phyloP scores from a whole-genome alignment of 257 asterid species.

The Henckelia pumila region DNA sequence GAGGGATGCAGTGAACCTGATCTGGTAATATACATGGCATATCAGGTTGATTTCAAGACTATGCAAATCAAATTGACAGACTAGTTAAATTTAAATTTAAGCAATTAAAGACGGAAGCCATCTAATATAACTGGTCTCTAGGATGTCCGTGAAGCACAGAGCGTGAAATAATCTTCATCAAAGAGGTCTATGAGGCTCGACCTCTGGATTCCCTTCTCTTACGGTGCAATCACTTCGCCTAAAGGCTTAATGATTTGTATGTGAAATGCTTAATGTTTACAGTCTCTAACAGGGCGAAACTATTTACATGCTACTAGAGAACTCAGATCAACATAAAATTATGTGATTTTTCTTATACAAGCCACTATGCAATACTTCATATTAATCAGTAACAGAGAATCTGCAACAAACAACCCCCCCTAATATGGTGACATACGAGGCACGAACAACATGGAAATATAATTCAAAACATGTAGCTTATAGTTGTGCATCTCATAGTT shows the following conservation, averaged over 20 bases:
- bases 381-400: not conserved
- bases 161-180: not conserved
- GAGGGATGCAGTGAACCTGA: conserved; percentile 41
- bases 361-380: not conserved
- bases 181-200: not conserved
- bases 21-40: conserved; percentile 34
- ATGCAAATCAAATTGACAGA: not conserved
- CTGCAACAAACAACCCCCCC: not conserved
- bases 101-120: not conserved
- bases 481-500: not conserved
- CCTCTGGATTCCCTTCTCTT: not conserved
- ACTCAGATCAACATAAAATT: too few relatives aligned
- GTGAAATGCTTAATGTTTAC: not conserved
- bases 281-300: not conserved
- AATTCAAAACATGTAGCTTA: not conserved
- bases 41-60: conserved; percentile 23
- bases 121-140: too few relatives aligned
- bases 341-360: not conserved
- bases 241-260: too few relatives aligned
- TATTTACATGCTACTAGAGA: too few relatives aligned
- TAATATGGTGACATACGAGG: not conserved
- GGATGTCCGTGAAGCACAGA: not conserved
- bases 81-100: not conserved
- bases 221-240: not conserved
- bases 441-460: not conserved